Evolutionary conservation across 371 early-diverging fungal genomes (phyloP), one percentile per base, ranked within the genome.

Genomic region (Lichtheimia ornata): DNA sequence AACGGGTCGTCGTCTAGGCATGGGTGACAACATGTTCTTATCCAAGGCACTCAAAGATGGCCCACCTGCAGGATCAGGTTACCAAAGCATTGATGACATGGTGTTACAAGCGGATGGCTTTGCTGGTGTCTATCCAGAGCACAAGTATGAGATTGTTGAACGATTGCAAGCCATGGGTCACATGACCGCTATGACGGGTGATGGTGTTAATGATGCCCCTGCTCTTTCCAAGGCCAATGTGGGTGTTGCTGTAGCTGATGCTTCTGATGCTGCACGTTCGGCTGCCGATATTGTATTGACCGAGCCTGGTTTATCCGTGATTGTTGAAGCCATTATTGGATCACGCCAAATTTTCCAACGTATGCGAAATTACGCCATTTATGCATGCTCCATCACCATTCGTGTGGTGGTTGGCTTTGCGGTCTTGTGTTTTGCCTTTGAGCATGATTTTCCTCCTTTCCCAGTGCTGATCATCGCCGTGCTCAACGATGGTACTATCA

Each of bases 151-250:
- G 75, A 93, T 97, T 77, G 94, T 98, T 44, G 88, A 90, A 71
- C 91, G 92, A 54, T 84, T 97, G 58, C 94, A 96, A 78, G 81
- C 83, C 62, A 77, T 84, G 65, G 89, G 88, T 20, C 87, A 92
- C 63, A 84, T 91, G 76, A 92, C 90, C 47, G 91, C 89, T 49
- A 94, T 95, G 94, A 94, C 94, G 35, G 98, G 98, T 70, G 97
- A 97, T 76, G 96, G 97, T 81, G 94, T 95, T 61, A 97, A 96
- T 77, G 99, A 97, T 77, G 94, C 96, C 14, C 95, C 94, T 22
- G 96, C 97, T 56, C 88, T 98, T 54, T 86, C 87, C 74, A 88
- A 88, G 82, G 88, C 91, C 67, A 88, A 91, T 61, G 88, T 89
- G 52, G 91, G 91, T 77, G 84, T 91, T 67, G 91, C 91, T 60